Conservation (phyloP, 2,329 filamentous ascomycete species). For the Microdochium trichocladiopsis region DNA sequence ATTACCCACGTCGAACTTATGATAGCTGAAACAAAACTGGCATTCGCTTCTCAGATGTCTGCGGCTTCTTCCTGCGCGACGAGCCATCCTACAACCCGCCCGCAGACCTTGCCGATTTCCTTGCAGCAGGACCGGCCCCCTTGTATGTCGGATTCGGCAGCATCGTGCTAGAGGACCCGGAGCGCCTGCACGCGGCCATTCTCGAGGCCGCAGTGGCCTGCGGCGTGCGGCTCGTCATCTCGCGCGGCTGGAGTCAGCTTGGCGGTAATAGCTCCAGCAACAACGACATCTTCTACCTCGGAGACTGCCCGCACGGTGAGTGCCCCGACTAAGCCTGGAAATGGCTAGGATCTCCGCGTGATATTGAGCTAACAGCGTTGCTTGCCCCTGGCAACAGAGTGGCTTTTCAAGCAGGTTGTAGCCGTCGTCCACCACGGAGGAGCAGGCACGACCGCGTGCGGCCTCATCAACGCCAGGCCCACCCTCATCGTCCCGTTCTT, state of each 20-base stretch:
- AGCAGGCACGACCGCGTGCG: conserved; percentile 50
- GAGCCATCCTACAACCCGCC: conserved; percentile 27
- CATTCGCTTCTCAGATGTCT: conserved; percentile 15
- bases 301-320: conserved; percentile 40
- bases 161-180: conserved; percentile 39
- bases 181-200: conserved; percentile 27
- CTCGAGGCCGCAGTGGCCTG: conserved; percentile 29
- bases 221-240: conserved; percentile 43
- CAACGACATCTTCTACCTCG: conserved; percentile 37
- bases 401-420: conserved; percentile 48
- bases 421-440: conserved; percentile 53
- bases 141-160: conserved; percentile 44
- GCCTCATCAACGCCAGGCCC: conserved; percentile 40
- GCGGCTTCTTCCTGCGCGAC: conserved; percentile 35
- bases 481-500: conserved; percentile 48
- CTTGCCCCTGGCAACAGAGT: conserved; percentile 24
- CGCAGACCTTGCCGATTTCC: conserved; percentile 28
- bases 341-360: neutral
- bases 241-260: conserved; percentile 19
- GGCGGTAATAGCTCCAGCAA: conserved; percentile 3
- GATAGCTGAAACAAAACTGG: neutral
- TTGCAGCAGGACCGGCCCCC: conserved; percentile 30
- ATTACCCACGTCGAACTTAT: neutral
- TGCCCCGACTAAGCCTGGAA: neutral
- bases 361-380: neutral